Evolutionary conservation across 23 red algal species (phyloP).

Genomic region (Pyropia yezoensis): DNA sequence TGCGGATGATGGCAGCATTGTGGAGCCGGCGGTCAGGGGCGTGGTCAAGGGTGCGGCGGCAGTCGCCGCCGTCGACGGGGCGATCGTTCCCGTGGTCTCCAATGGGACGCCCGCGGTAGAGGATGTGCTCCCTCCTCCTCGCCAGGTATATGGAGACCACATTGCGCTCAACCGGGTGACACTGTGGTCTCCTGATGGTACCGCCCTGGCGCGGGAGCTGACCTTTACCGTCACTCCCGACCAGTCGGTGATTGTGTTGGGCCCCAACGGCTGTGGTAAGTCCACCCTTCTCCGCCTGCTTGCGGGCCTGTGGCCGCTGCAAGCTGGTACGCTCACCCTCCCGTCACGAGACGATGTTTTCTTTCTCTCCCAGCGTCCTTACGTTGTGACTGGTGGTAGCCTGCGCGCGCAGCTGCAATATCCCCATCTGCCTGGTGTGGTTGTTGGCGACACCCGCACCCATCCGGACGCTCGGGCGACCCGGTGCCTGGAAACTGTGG

Average conservation of each 20-base stretch:
- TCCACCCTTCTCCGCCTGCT: constrained; percentile 80
- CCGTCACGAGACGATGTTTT: constrained; percentile 61
- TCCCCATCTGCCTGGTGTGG: constrained; percentile 43
- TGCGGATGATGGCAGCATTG: too few relatives aligned
- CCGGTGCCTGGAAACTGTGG: constrained; percentile 50
- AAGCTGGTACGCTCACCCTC: constrained; percentile 49
- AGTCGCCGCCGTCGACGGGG: too few relatives aligned
- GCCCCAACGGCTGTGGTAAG: constrained; percentile 68
- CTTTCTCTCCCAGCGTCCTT: constrained; percentile 85
- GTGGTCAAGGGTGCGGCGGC: too few relatives aligned
- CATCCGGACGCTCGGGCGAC: constrained; percentile 38
- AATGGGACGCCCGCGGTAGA: too few relatives aligned
- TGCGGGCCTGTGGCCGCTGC: constrained; percentile 76
- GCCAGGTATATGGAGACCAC: constrained; percentile 16
- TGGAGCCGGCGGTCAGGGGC: too few relatives aligned
- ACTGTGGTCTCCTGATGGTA: constrained; percentile 57
- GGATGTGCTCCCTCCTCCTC: too few relatives aligned
- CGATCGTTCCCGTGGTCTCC: too few relatives aligned
- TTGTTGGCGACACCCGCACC: constrained; percentile 19
- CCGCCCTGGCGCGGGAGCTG: constrained; percentile 41
- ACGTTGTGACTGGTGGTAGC: constrained; percentile 61
- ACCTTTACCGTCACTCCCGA: constrained; percentile 33
- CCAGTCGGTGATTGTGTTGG: constrained; percentile 34
- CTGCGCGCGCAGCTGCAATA: constrained; percentile 82
- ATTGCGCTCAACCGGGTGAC: constrained; percentile 48